phyloP scores from a whole-genome alignment of 148 eudicot species.

The Arctostaphylos glauca region DNA sequence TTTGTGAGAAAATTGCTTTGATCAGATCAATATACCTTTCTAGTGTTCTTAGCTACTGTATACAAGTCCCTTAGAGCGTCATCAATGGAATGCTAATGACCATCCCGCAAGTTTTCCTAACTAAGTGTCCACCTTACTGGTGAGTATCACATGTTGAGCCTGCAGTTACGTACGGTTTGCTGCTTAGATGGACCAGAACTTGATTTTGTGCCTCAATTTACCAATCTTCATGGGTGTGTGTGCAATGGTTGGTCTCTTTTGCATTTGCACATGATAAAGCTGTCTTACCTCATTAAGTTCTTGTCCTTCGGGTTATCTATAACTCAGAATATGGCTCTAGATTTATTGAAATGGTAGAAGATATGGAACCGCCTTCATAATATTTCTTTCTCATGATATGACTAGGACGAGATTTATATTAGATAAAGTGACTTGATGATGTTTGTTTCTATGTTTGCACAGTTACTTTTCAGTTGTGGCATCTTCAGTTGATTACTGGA shows the following conservation, averaged over 20 bases:
- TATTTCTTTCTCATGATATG: not conserved
- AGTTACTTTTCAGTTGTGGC: slow-evolving; percentile 76
- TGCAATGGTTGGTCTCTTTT: not conserved
- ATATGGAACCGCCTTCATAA: not conserved
- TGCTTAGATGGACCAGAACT: not conserved
- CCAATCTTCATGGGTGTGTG: not conserved
- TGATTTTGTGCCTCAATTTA: not conserved
- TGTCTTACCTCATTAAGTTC: not conserved
- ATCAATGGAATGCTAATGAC: not conserved
- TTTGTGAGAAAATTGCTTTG: not conserved
- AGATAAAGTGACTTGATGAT: slow-evolving; percentile 8
- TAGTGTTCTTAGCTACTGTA: not conserved
- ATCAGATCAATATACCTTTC: no score
- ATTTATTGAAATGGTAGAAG: not conserved
- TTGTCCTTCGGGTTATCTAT: not conserved
- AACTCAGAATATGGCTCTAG: not conserved
- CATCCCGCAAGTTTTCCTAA: not conserved
- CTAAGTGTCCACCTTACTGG: not conserved
- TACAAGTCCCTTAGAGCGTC: not conserved
- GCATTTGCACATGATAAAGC: not conserved
- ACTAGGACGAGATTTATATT: slow-evolving; percentile 5
- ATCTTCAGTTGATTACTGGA: slow-evolving; percentile 67
- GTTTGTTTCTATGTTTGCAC: slow-evolving; percentile 19
- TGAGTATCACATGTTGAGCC: not conserved
- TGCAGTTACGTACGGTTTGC: not conserved